phyloP scores from a whole-genome alignment of 352 stramenopile species.

The Achlya hypogyna region DNA sequence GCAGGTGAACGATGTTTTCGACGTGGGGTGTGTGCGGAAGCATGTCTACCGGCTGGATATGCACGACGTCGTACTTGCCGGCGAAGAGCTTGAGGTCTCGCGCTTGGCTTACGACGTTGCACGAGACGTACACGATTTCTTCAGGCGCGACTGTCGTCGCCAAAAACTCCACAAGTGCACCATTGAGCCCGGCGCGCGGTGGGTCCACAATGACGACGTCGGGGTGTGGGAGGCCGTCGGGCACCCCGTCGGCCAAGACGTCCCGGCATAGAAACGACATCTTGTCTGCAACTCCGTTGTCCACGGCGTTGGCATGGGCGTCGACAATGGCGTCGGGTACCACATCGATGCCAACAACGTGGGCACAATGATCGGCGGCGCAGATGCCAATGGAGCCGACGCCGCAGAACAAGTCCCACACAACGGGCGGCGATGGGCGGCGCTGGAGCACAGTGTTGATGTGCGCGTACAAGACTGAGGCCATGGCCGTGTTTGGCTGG shows the following conservation, averaged over 20 bases:
- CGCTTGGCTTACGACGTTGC: slow-evolving; percentile 57
- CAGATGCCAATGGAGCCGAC: slow-evolving; percentile 76
- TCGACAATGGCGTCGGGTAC: slow-evolving; percentile 46
- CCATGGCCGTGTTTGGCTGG: slow-evolving; percentile 59
- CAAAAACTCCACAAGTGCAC: slow-evolving; percentile 53
- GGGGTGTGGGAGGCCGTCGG: slow-evolving; percentile 18
- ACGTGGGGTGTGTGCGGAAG: slow-evolving; percentile 71
- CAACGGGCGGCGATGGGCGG: slow-evolving; percentile 35
- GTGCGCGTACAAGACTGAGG: slow-evolving; percentile 38
- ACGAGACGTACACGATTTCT: slow-evolving; percentile 72
- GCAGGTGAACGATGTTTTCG: slow-evolving; percentile 40
- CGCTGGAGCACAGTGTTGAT: slow-evolving; percentile 29
- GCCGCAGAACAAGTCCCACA: slow-evolving; percentile 76
- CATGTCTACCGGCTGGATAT: slow-evolving; percentile 67
- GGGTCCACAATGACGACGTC: slow-evolving; percentile 72
- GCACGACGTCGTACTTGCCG: slow-evolving; percentile 32
- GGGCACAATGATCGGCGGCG: slow-evolving; percentile 33
- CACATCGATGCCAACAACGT: slow-evolving; percentile 63
- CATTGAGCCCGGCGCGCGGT: slow-evolving; percentile 54
- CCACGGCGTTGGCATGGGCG: slow-evolving; percentile 37
- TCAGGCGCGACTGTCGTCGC: slow-evolving; percentile 28
- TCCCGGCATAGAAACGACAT: slow-evolving; percentile 65
- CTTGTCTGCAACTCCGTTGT: slow-evolving; percentile 38
- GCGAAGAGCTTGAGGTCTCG: slow-evolving; percentile 39
- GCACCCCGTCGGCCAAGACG: slow-evolving; percentile 8